phyloP scores from a whole-genome alignment of 129 eudicot species.

The Sambucus nigra region DNA sequence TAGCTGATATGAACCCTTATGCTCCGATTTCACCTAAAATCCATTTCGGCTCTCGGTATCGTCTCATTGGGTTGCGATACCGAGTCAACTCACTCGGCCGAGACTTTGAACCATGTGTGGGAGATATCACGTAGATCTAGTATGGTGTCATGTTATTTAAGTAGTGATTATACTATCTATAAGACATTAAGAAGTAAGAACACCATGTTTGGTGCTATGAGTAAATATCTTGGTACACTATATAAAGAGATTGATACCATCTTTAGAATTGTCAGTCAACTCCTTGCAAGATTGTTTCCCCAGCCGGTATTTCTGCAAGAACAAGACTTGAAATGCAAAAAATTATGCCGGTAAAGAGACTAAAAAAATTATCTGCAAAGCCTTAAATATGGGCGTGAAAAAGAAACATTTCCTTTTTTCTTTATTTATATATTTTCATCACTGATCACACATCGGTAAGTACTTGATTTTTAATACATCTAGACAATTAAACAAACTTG shows the following conservation, averaged over 20 bases:
- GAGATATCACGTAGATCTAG: too few relatives aligned
- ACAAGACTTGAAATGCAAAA: neutral
- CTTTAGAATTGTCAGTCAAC: conserved; percentile 56
- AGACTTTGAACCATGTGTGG: too few relatives aligned
- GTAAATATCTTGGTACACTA: conserved; percentile 53
- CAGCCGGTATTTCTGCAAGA: conserved; percentile 57
- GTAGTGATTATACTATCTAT: too few relatives aligned
- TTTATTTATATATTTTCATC: neutral
- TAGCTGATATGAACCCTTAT: too few relatives aligned
- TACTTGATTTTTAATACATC: too few relatives aligned
- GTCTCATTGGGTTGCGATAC: too few relatives aligned
- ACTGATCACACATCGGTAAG: too few relatives aligned
- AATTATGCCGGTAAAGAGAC: neutral
- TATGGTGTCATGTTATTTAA: too few relatives aligned
- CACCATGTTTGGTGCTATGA: conserved; percentile 87
- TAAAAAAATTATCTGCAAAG: neutral
- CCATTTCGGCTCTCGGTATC: too few relatives aligned
- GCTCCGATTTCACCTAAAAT: too few relatives aligned
- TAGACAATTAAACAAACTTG: neutral
- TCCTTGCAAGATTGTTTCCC: conserved; percentile 76
- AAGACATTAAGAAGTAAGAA: too few relatives aligned
- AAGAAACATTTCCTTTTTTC: neutral
- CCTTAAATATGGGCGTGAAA: neutral
- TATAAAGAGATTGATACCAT: conserved; percentile 28
- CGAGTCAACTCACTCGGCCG: too few relatives aligned